Evolutionary conservation across 2,329 filamentous ascomycete species (phyloP).

Genomic region (Xylariaceae sp.): DNA sequence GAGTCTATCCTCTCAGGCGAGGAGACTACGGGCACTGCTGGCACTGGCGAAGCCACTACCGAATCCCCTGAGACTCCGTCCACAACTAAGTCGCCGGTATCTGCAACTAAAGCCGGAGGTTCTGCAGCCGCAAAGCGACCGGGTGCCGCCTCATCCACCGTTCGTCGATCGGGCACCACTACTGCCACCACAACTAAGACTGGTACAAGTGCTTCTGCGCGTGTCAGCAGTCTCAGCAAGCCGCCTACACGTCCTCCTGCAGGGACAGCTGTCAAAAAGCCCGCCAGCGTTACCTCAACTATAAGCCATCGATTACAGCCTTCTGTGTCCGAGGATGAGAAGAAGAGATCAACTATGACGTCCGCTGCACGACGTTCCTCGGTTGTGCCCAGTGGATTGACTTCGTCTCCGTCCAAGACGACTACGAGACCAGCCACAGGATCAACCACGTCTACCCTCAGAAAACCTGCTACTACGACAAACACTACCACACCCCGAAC

Average conservation of each 20-base stretch:
- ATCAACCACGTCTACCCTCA: slow-evolving; percentile 42
- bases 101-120: slow-evolving; percentile 44
- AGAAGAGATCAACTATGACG: slow-evolving; percentile 51
- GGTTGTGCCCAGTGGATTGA: slow-evolving; percentile 49
- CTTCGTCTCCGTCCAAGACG: slow-evolving; percentile 42
- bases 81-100: slow-evolving; percentile 38
- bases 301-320: slow-evolving; percentile 55
- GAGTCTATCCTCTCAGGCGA: slow-evolving; percentile 48
- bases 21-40: slow-evolving; percentile 43
- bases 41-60: slow-evolving; percentile 29
- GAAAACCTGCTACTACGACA: slow-evolving; percentile 38
- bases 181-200: slow-evolving; percentile 37
- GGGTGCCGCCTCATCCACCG: slow-evolving; percentile 42
- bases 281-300: slow-evolving; percentile 46
- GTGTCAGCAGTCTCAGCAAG: slow-evolving; percentile 54
- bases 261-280: slow-evolving; percentile 45
- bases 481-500: slow-evolving; percentile 44
- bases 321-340: slow-evolving; percentile 59
- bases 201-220: slow-evolving; percentile 41
- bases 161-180: slow-evolving; percentile 45
- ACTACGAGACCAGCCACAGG: slow-evolving; percentile 46
- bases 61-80: slow-evolving; percentile 39
- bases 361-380: slow-evolving; percentile 53
- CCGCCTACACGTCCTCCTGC: slow-evolving; percentile 56
- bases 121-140: slow-evolving; percentile 47